phyloP scores from a whole-genome alignment of 2,329 filamentous ascomycete genomes.

The Eutypa lata region DNA sequence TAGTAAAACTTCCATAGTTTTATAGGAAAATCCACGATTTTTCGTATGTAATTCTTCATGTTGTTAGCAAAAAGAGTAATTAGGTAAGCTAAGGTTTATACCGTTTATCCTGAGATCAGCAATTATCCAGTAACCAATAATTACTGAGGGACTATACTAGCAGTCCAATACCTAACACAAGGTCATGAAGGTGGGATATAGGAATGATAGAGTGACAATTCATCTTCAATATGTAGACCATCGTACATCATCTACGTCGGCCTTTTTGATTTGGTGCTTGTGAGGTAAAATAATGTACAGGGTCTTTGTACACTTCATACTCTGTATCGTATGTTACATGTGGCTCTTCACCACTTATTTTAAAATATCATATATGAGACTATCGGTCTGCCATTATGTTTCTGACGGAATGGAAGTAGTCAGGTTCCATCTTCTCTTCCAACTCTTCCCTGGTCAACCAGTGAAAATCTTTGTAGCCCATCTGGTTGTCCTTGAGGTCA shows the following conservation, averaged over 20 bases:
- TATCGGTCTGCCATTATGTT: slow-evolving; percentile 83
- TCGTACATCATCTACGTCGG: not conserved
- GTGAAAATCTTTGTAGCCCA: slow-evolving; percentile 78
- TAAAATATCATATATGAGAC: slow-evolving; percentile 4
- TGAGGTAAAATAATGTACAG: not conserved
- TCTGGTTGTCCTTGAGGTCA: slow-evolving; percentile 67
- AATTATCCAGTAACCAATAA: no score
- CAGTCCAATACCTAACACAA: no score
- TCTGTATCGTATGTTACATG: slow-evolving; percentile 17
- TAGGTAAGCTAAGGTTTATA: no score
- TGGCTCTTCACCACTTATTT: not conserved
- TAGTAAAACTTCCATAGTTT: no score
- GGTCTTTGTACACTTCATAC: not conserved
- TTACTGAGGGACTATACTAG: no score
- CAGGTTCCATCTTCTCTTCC: slow-evolving; percentile 56
- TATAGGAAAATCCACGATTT: no score
- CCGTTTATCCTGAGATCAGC: no score
- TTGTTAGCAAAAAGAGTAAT: no score
- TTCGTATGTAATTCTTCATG: no score
- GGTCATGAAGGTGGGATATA: no score
- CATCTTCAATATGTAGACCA: no score
- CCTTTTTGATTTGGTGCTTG: not conserved
- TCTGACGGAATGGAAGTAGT: slow-evolving; percentile 72
- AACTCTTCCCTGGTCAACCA: slow-evolving; percentile 94
- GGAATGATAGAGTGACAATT: no score